Base-by-base conservation (phyloP, 2,329 filamentous ascomycete genomes). In the Alternaria angustiovoidea region DNA sequence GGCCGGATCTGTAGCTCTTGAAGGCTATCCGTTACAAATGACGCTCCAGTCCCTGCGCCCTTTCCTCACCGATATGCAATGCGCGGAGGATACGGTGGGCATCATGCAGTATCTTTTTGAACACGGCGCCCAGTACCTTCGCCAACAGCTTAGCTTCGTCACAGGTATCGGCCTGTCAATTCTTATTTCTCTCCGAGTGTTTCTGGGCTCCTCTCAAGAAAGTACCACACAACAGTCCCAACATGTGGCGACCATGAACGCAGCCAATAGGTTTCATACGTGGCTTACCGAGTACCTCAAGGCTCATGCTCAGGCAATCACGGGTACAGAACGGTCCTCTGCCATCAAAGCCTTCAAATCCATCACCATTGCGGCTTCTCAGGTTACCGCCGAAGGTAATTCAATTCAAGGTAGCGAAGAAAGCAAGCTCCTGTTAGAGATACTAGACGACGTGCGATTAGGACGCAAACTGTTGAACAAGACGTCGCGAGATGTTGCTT, bases 21-120 rank as follows among this genome's bases (percentile, higher is more conserved):
- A 87, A 41, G 91, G 90, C 0, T 98, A 98, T 73, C 91, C 93
- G 11, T 78, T 97, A 14, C 92, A 99, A 76, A 95, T 97, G 91
- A 84, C 96, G 0, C 83, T 99, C 2, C 91, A 93, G 70, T 90
- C 91, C 1, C 83, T 97, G 20, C 86, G 91, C 9, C 88, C 89
- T 0, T 96, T 93, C 66, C 82, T 98, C 6, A 89, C 90, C 1
- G 90, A 98, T 67, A 85, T 89, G 0, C 91, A 96, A 72, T 98
- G 94, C 77, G 91, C 94, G 9, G 92, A 97, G 72, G 95, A 99
- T 80, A 89, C 92, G 1, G 84, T 98, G 44, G 94, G 94, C 0
- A 86, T 99, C 34, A 88, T 91, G 61, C 91, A 93, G 75, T 97
- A 96, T 77, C 84, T 99, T 1, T 83, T 98, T 14, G 82, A 86